phyloP scores from a whole-genome alignment of 345 rosid species.

The Eucalyptus guilfoylei region DNA sequence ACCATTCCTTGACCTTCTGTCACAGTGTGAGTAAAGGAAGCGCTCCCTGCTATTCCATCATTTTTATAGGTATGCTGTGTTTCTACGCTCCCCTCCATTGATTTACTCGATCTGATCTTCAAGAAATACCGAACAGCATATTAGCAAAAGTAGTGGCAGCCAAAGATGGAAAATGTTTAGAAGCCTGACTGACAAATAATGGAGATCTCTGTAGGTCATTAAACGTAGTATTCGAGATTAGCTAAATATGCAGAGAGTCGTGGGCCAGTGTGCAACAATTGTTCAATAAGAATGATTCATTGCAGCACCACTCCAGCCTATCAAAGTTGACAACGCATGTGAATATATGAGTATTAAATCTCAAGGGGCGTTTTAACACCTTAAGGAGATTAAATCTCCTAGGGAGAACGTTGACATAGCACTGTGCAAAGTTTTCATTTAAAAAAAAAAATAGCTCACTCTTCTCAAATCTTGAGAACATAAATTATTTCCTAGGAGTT shows the following conservation, averaged over 20 bases:
- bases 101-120: background rate
- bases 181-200: background rate
- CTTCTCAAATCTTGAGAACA: no score
- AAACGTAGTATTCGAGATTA: fast-evolving
- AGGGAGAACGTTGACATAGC: fast-evolving
- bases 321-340: background rate
- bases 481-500: no score
- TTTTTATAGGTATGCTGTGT: no score
- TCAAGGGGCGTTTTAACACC: no score
- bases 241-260: background rate
- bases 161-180: background rate
- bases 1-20: background rate
- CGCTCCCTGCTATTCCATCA: background rate
- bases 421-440: no score
- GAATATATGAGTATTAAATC: no score
- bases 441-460: fast-evolving
- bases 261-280: background rate
- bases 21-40: background rate
- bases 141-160: background rate
- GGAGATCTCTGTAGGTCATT: background rate
- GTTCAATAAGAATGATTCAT: background rate
- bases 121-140: no score
- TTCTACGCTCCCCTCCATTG: background rate
- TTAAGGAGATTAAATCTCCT: no score
- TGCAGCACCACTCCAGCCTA: background rate